Evolutionary conservation across 1,284 basidiomycete genomes (phyloP), one percentile per base, ranked within the genome.

Genomic region (Cutaneotrichosporon cyanovorans): DNA sequence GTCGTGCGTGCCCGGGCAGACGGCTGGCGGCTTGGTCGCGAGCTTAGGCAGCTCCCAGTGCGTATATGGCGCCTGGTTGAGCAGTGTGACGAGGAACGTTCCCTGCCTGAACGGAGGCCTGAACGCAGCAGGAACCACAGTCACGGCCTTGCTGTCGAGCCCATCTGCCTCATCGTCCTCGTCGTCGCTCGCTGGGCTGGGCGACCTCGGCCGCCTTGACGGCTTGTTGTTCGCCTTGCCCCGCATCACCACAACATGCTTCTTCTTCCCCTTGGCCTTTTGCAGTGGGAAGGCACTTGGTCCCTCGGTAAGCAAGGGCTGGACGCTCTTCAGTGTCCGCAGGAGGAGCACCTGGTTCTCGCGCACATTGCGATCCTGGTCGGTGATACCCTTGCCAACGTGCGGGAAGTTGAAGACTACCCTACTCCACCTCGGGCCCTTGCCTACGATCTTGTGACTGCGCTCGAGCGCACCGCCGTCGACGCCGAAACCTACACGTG

Each of bases 371-470:
- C 93, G 80, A 60, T 91, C 84, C 72, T 93, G 89, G 65, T 98
- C 90, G 37, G 87, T 82, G 57, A 97, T 93, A 1, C 92, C 89
- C 79, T 60, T 61, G 84, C 92, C 92, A 59, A 85, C 85, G 74
- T 98, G 93, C 42, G 93, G 93, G 61, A 97, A 98, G 65, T 97
- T 96, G 81, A 90, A 97, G 19, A 89, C 82, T 48, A 97, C 79
- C 45, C 70, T 80, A 76, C 75, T 90, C 84, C 79, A 86, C 33
- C 51, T 44, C 35, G 37, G 40, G 15, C 48, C 48, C 36, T 48
- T 50, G 53, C 81, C 83, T 39, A 85, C 34, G 36, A 46, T 34
- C 60, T 66, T 44, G 58, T 70, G 44, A 69, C 68, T 9, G 67
- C 77, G 53, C 48, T 85, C 82, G 35, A 96, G 68, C 47, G 76